These are phyloP conservation scores for Fusarium temperatum DNA, from an alignment of 2,329 filamentous ascomycete genomes.

Conservation along the genomic window DNA sequence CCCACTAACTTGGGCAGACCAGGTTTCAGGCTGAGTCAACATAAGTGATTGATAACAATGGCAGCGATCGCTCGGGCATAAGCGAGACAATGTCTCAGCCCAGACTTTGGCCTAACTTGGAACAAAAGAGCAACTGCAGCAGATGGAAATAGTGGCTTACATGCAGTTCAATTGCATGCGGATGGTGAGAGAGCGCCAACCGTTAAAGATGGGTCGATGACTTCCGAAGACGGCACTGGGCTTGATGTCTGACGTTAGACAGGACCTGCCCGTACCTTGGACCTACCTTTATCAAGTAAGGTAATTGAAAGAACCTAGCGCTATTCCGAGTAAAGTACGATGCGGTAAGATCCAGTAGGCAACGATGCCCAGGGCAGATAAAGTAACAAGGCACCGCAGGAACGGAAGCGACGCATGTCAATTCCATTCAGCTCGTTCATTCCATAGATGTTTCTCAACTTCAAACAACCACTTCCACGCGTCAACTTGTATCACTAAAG, in stretches of 20 bases:
- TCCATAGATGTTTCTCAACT: slow-evolving; percentile 3
- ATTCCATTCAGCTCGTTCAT: slow-evolving; percentile 1
- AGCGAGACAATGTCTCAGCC: slow-evolving; percentile 17
- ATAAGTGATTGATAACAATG: not conserved
- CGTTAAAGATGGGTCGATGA: slow-evolving; percentile 18
- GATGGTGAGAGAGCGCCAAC: slow-evolving; percentile 2
- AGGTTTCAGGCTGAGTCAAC: not conserved
- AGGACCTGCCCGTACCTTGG: slow-evolving; percentile 15
- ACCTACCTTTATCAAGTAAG: not conserved
- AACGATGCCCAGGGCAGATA: not conserved
- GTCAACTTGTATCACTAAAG: slow-evolving; percentile 7
- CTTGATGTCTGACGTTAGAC: slow-evolving; percentile 20
- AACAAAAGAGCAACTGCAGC: not conserved
- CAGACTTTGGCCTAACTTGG: not conserved
- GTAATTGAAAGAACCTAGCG: not conserved
- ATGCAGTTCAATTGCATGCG: slow-evolving; percentile 19
- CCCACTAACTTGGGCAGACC: not conserved
- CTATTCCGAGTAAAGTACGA: slow-evolving; percentile 21
- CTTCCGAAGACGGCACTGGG: slow-evolving; percentile 34
- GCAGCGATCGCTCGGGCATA: slow-evolving; percentile 1
- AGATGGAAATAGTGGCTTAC: slow-evolving; percentile 10
- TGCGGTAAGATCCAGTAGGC: slow-evolving; percentile 8
- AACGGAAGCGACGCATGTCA: slow-evolving; percentile 19
- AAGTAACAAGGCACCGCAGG: slow-evolving; percentile 4
- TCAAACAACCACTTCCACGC: slow-evolving; percentile 17